Conservation (phyloP, 208 protist species). For the Phytomonas francai region DNA sequence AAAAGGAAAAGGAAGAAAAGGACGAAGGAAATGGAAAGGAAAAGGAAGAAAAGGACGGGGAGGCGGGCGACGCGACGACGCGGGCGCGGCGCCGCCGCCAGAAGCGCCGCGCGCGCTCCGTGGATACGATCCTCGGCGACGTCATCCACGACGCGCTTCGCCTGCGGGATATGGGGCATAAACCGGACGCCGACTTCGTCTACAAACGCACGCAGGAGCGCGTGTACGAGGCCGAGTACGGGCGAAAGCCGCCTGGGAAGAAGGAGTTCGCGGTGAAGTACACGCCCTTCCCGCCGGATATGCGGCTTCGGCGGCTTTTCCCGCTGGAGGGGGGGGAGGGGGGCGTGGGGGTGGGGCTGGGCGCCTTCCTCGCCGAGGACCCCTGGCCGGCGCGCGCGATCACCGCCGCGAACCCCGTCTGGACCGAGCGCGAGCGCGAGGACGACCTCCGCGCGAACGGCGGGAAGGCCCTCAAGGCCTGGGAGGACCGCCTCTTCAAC, state of each 20-base stretch:
- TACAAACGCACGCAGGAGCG: constrained; percentile 81
- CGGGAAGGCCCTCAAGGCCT: constrained; percentile 28
- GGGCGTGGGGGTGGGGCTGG: background rate
- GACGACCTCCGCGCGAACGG: constrained; percentile 31
- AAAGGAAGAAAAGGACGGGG: background rate
- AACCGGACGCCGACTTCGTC: constrained; percentile 70
- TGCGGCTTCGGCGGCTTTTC: constrained; percentile 50
- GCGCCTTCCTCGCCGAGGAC: constrained; percentile 25
- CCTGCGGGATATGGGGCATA: constrained; percentile 74
- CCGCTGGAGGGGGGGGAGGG: constrained; percentile 18
- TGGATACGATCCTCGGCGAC: constrained; percentile 72
- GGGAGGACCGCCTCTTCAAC: constrained; percentile 46
- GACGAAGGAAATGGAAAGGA: background rate
- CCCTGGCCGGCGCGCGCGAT: constrained; percentile 76
- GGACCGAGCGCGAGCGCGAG: constrained; percentile 34
- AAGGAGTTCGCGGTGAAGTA: constrained; percentile 63
- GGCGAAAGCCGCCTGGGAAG: constrained; percentile 51
- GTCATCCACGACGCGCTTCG: constrained; percentile 73
- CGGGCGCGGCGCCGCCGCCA: constrained; percentile 25
- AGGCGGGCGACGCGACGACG: constrained; percentile 15
- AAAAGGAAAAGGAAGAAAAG: background rate
- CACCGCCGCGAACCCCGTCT: constrained; percentile 70
- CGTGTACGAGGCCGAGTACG: constrained; percentile 81
- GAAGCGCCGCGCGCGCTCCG: constrained; percentile 42
- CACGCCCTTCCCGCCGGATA: constrained; percentile 69